Conservation (phyloP, 2,329 filamentous ascomycete genomes). For the Dryadomyces sulphureus region DNA sequence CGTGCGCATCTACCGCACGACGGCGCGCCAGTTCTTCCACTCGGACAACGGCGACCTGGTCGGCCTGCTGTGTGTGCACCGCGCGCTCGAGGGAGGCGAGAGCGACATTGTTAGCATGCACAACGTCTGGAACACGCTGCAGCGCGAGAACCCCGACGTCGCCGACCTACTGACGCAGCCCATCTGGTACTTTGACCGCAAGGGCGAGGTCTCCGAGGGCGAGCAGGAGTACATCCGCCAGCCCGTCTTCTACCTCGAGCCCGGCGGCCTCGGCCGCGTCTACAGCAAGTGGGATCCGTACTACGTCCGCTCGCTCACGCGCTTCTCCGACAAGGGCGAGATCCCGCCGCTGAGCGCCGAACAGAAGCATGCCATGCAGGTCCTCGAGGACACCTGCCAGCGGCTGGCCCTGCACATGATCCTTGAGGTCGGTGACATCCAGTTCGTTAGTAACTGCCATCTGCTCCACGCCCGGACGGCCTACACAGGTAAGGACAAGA, state of each 20-base stretch:
- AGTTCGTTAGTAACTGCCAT: constrained; percentile 71
- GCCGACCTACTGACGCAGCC: constrained; percentile 60
- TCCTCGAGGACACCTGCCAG: constrained; percentile 65
- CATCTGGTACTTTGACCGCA: constrained; percentile 86
- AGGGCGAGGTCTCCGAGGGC: constrained; percentile 63
- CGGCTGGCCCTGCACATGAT: constrained; percentile 69
- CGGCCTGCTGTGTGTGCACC: constrained; percentile 66
- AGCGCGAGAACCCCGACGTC: constrained; percentile 61
- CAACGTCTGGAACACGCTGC: constrained; percentile 68
- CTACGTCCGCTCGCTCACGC: constrained; percentile 60
- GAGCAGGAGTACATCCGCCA: constrained; percentile 62
- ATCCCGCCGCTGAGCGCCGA: constrained; percentile 58
- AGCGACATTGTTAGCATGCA: constrained; percentile 69
- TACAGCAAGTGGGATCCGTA: constrained; percentile 88
- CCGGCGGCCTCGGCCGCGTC: constrained; percentile 46
- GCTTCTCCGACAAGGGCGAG: constrained; percentile 58
- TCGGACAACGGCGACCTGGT: constrained; percentile 73
- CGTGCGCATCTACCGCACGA: constrained; percentile 82
- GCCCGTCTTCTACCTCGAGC: constrained; percentile 64
- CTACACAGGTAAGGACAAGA: constrained; percentile 41
- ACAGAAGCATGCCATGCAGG: constrained; percentile 51
- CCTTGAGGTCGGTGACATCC: constrained; percentile 74
- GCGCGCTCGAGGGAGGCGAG: constrained; percentile 68
- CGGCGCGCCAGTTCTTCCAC: constrained; percentile 75
- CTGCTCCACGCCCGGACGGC: constrained; percentile 68